Evolutionary conservation across 192 early-diverging fungal genomes (phyloP).

Genomic region (Borealophlyctis nickersoniae): DNA sequence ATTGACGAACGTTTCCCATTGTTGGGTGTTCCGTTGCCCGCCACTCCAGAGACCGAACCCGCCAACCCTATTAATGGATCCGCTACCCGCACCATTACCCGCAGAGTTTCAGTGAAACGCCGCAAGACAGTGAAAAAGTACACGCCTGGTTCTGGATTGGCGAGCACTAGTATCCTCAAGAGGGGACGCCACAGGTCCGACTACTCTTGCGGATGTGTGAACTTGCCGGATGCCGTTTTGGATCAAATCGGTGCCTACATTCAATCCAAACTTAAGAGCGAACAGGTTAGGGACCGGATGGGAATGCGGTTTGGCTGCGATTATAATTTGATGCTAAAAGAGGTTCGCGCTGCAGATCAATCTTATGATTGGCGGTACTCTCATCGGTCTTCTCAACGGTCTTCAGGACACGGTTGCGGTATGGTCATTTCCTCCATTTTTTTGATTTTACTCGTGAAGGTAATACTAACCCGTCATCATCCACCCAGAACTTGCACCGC

Average conservation of each 20-base stretch:
- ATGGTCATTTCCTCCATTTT: not conserved
- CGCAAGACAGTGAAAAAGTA: not conserved
- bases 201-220: conserved; percentile 15
- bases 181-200: not conserved
- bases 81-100: not conserved
- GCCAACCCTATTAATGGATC: too few relatives aligned
- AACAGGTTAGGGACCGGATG: too few relatives aligned
- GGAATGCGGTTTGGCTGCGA: not conserved
- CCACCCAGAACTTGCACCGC: conserved; percentile 55
- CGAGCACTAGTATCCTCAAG: not conserved
- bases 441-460: not conserved
- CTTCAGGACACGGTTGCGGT: not conserved
- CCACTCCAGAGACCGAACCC: too few relatives aligned
- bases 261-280: not conserved
- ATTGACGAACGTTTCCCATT: not conserved
- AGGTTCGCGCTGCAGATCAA: not conserved
- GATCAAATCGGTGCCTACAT: not conserved
- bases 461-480: not conserved
- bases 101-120: not conserved
- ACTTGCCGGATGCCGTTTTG: conserved; percentile 12
- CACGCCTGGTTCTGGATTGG: not conserved
- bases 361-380: not conserved
- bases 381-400: not conserved
- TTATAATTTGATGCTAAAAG: not conserved
- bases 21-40: too few relatives aligned